A percentile compares a stretch with the other conserved stretches of the same genome.
phyloP scores from a whole-genome alignment of 2,329 filamentous ascomycete species.

The Aureobasidium namibiae region DNA sequence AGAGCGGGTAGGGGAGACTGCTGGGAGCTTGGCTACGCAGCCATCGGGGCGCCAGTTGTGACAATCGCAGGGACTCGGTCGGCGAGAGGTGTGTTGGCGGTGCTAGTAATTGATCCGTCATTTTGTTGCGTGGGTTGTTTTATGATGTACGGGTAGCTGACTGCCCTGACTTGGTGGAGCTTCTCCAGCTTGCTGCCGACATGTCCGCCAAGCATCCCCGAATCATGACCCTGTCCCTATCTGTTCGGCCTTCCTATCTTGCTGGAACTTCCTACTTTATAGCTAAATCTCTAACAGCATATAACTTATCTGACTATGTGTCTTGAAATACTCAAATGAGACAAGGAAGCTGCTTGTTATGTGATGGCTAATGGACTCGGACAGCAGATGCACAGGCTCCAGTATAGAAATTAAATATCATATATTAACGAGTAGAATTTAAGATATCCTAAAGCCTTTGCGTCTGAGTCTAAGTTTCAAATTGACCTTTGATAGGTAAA shows the following conservation, averaged over 20 bases:
- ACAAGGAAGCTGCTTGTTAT: too few species aligned
- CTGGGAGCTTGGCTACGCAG: conserved; percentile 28
- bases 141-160: not conserved
- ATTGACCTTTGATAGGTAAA: too few species aligned
- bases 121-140: conserved; percentile 11
- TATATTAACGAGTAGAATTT: too few species aligned
- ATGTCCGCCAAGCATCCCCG: not conserved
- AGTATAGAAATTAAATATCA: too few species aligned
- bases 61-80: conserved; percentile 36
- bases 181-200: conserved; percentile 4
- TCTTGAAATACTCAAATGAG: too few species aligned
- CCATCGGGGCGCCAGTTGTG: conserved; percentile 36
- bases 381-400: too few species aligned
- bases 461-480: not conserved
- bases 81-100: conserved; percentile 34
- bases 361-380: too few species aligned
- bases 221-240: not conserved
- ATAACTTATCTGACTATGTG: too few species aligned
- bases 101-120: conserved; percentile 30
- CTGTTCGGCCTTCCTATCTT: not conserved
- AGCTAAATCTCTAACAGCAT: too few species aligned
- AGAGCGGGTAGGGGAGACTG: conserved; percentile 42
- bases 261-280: too few species aligned
- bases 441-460: too few species aligned
- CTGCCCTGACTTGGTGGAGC: not conserved